phyloP scores from a whole-genome alignment of 2,329 filamentous ascomycete genomes.

The Alternaria ventricosa region DNA sequence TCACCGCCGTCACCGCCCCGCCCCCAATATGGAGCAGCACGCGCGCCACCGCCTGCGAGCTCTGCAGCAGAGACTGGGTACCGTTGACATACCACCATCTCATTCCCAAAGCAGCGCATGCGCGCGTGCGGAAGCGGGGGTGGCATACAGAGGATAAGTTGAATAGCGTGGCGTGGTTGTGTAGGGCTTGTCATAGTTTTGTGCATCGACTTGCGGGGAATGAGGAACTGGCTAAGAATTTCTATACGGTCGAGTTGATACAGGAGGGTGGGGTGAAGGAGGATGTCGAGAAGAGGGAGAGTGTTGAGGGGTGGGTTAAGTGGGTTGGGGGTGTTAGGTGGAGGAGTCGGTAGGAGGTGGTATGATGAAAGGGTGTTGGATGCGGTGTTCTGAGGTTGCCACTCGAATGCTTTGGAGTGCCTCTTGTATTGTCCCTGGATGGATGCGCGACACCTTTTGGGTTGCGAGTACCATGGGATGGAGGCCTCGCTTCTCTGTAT shows the following conservation, averaged over 20 bases:
- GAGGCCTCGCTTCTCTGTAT: not conserved
- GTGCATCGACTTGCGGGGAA: conserved; percentile 78
- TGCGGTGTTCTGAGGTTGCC: not conserved
- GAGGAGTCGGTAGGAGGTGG: conserved; percentile 63
- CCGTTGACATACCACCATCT: conserved; percentile 84
- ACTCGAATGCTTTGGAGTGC: not conserved
- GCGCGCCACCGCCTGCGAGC: conserved; percentile 68
- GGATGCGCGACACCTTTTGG: not conserved
- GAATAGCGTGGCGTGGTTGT: conserved; percentile 85
- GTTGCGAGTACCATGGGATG: not conserved
- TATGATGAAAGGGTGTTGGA: not conserved
- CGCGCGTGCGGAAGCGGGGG: conserved; percentile 75
- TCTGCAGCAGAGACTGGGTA: conserved; percentile 77
- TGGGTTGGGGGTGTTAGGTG: conserved; percentile 79
- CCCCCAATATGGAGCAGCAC: conserved; percentile 70
- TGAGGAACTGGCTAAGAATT: conserved; percentile 77
- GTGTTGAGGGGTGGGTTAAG: conserved; percentile 71
- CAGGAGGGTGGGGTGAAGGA: conserved; percentile 75
- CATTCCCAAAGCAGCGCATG: conserved; percentile 79
- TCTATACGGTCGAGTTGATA: conserved; percentile 75
- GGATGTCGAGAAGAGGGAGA: conserved; percentile 66
- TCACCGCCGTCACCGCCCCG: conserved; percentile 62
- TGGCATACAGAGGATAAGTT: conserved; percentile 80
- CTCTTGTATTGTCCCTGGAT: not conserved
- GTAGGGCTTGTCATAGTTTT: conserved; percentile 81